These are phyloP conservation scores for Aspergillus incahuasiensis DNA, from an alignment of 495 filamentous ascomycete species.

Conservation along the genomic window DNA sequence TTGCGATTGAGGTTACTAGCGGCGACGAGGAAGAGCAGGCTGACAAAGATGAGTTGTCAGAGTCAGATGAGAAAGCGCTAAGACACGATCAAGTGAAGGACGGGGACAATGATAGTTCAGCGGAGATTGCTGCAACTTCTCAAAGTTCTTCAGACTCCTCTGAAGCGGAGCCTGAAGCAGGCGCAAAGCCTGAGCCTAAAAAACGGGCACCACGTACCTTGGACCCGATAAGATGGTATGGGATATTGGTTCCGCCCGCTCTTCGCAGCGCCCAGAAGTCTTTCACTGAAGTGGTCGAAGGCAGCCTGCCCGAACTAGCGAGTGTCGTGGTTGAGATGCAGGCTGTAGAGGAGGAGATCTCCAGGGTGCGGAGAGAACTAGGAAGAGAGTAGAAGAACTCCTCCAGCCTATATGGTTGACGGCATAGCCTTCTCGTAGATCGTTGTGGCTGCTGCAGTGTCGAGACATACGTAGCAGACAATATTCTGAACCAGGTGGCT, in stretches of 20 bases:
- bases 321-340: slow-evolving; percentile 64
- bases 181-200: slow-evolving; percentile 9
- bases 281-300: slow-evolving; percentile 37
- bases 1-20: slow-evolving; percentile 12
- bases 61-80: neutral
- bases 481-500: neutral
- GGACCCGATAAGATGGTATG: slow-evolving; percentile 68
- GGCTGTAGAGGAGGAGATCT: slow-evolving; percentile 62
- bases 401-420: neutral
- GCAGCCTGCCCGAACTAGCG: slow-evolving; percentile 34
- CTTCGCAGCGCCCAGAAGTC: slow-evolving; percentile 56
- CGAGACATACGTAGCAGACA: neutral
- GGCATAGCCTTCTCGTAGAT: neutral
- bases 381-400: slow-evolving; percentile 1
- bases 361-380: slow-evolving; percentile 41
- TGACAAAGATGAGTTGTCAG: slow-evolving; percentile 11
- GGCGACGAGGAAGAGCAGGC: slow-evolving; percentile 12
- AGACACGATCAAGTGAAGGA: neutral
- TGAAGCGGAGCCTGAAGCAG: neutral
- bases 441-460: neutral
- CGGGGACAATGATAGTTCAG: neutral
- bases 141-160: neutral
- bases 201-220: slow-evolving; percentile 29
- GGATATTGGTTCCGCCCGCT: slow-evolving; percentile 56
- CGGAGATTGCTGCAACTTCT: neutral